Percentiles rank a stretch among this genome's conserved stretches.
phyloP scores from a whole-genome alignment of 352 stramenopile species.

The Phytophthora pseudosyringae region DNA sequence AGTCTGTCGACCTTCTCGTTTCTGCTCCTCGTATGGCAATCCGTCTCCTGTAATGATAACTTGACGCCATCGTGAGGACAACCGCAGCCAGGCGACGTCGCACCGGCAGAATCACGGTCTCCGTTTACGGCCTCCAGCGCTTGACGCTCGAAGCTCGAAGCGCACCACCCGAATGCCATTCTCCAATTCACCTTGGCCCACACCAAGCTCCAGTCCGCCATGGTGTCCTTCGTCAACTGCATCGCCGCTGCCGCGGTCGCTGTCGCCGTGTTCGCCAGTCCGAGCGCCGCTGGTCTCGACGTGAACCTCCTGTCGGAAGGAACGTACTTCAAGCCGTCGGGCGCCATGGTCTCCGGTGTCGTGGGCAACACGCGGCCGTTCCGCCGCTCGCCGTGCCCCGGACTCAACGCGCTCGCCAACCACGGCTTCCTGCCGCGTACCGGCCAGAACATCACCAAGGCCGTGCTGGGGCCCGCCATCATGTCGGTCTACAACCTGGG shows the following conservation, averaged over 20 bases:
- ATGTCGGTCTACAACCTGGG: constrained; percentile 42
- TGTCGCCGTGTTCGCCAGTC: constrained; percentile 9
- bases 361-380: constrained; percentile 29
- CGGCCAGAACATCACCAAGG: constrained; percentile 49
- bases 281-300: constrained; percentile 18
- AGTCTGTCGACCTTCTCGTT: background rate
- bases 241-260: constrained; percentile 6
- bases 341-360: constrained; percentile 37
- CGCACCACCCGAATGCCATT: constrained; percentile 27
- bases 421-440: constrained; percentile 60
- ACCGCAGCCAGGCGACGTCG: background rate
- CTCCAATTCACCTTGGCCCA: constrained; percentile 24
- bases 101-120: constrained; percentile 7
- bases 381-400: constrained; percentile 53
- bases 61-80: background rate
- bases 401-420: constrained; percentile 63
- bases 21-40: too few species aligned
- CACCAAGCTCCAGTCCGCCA: background rate
- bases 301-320: constrained; percentile 32
- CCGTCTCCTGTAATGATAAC: background rate
- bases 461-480: constrained; percentile 31
- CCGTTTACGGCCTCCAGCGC: constrained; percentile 7
- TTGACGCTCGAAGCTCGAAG: background rate
- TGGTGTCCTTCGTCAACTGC: constrained; percentile 38
- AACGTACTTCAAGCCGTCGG: constrained; percentile 46